These are phyloP conservation scores for Pyrenophora tritici-repentis DNA, from an alignment of 2,329 filamentous ascomycete genomes.

Conservation along the genomic window DNA sequence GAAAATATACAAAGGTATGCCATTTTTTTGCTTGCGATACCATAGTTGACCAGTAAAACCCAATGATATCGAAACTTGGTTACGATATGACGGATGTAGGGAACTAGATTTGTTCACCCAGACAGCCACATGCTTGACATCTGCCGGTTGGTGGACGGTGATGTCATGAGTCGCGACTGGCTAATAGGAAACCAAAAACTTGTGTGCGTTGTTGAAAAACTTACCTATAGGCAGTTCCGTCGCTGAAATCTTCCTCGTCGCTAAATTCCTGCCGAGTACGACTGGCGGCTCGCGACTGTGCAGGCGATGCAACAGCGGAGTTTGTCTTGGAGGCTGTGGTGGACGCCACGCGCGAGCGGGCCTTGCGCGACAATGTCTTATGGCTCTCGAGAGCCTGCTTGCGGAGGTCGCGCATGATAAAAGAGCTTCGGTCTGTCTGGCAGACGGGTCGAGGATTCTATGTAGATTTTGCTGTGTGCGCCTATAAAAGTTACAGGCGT, in stretches of 20 bases:
- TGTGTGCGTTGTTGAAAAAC: slow-evolving; percentile 17
- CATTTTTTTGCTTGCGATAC: too few relatives aligned
- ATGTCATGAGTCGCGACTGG: slow-evolving; percentile 28
- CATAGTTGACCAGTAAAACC: too few relatives aligned
- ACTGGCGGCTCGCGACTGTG: slow-evolving; percentile 56
- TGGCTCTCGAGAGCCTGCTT: slow-evolving; percentile 73
- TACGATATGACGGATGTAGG: too few relatives aligned
- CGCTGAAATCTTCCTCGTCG: slow-evolving; percentile 66
- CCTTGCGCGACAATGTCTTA: slow-evolving; percentile 74
- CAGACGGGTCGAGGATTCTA: background rate
- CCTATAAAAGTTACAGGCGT: slow-evolving; percentile 19
- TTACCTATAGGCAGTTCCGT: slow-evolving; percentile 64
- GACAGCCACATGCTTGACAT: too few relatives aligned
- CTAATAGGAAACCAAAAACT: slow-evolving; percentile 15
- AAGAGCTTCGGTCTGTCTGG: background rate
- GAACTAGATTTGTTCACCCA: background rate
- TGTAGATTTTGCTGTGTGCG: background rate
- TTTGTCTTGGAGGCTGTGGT: slow-evolving; percentile 63
- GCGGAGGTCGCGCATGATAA: slow-evolving; percentile 64
- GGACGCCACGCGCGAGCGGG: slow-evolving; percentile 61
- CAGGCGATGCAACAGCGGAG: slow-evolving; percentile 63
- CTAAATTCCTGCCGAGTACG: slow-evolving; percentile 68
- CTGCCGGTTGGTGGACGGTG: slow-evolving; percentile 17
- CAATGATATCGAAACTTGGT: background rate
- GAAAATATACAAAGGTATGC: too few relatives aligned